Evolutionary conservation across 306 rosid genomes (phyloP).

Genomic region (Sicyos baderoa): DNA sequence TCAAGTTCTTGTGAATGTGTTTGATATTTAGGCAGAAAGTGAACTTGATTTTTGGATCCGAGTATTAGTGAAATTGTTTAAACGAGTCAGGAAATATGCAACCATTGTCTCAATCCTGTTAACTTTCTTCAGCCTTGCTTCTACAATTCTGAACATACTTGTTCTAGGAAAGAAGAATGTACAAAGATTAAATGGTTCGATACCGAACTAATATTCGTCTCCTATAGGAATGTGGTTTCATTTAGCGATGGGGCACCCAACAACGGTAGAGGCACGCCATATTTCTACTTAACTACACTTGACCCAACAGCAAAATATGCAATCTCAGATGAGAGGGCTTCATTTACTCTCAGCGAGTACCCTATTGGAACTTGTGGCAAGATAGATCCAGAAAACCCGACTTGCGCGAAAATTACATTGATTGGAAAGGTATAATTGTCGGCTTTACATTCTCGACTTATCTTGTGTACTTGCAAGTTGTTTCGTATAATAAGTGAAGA

Average conservation of each 20-base stretch:
- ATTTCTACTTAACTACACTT: conserved; percentile 79
- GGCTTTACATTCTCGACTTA: neutral
- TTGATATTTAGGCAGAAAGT: neutral
- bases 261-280: conserved; percentile 65
- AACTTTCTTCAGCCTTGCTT: neutral
- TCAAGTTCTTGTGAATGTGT: neutral
- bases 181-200: neutral
- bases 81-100: neutral
- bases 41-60: neutral
- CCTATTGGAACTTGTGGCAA: conserved; percentile 82
- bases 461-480: neutral
- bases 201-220: neutral
- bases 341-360: conserved; percentile 69
- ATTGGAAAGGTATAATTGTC: conserved; percentile 58
- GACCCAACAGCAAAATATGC: conserved; percentile 82
- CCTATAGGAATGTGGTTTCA: conserved; percentile 74
- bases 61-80: neutral
- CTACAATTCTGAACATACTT: conserved; percentile 1
- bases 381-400: conserved; percentile 74
- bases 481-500: conserved; percentile 2
- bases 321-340: conserved; percentile 54
- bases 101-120: neutral
- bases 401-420: conserved; percentile 75
- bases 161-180: neutral
- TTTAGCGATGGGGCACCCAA: conserved; percentile 72